Conservation (phyloP, 257 asterid species). For the Parsonsia alboflavescens region DNA sequence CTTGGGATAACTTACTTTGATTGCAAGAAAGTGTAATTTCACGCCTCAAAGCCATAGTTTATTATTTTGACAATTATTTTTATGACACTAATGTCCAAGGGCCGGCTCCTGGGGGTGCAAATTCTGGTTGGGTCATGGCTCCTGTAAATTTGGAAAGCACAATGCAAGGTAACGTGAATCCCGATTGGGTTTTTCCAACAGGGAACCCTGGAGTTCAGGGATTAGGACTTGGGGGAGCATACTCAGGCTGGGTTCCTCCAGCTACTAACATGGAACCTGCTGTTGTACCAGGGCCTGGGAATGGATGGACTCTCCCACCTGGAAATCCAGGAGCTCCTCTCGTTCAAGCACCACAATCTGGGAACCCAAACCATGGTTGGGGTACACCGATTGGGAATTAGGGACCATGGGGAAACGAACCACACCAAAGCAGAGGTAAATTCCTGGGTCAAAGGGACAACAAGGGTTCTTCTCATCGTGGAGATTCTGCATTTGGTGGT, state of each 20-base stretch:
- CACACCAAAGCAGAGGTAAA: slow-evolving; percentile 41
- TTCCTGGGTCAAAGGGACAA: slow-evolving; percentile 41
- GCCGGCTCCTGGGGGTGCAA: slow-evolving; percentile 39
- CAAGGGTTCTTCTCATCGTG: slow-evolving; percentile 24
- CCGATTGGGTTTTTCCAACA: slow-evolving; percentile 55
- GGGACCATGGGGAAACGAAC: slow-evolving; percentile 53
- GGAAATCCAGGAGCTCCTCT: slow-evolving; percentile 35
- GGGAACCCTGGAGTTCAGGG: slow-evolving; percentile 45
- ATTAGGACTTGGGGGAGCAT: slow-evolving; percentile 21
- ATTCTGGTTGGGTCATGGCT: slow-evolving; percentile 53
- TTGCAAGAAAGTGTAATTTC: no score
- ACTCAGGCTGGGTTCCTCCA: slow-evolving; percentile 46
- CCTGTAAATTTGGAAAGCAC: slow-evolving; percentile 34
- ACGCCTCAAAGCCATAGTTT: no score
- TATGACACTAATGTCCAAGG: slow-evolving; percentile 42
- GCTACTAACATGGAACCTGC: slow-evolving; percentile 35
- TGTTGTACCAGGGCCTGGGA: slow-evolving; percentile 29
- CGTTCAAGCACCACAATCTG: slow-evolving; percentile 38
- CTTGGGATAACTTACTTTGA: no score
- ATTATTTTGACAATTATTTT: no score
- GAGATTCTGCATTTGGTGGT: slow-evolving; percentile 18
- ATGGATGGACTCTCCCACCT: slow-evolving; percentile 29
- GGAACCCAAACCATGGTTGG: slow-evolving; percentile 58
- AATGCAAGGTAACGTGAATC: slow-evolving; percentile 33
- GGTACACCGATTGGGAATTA: slow-evolving; percentile 39